Evolutionary conservation across 805 yeast species (phyloP).

Genomic region (Wickerhamomyces subpelliculosus): DNA sequence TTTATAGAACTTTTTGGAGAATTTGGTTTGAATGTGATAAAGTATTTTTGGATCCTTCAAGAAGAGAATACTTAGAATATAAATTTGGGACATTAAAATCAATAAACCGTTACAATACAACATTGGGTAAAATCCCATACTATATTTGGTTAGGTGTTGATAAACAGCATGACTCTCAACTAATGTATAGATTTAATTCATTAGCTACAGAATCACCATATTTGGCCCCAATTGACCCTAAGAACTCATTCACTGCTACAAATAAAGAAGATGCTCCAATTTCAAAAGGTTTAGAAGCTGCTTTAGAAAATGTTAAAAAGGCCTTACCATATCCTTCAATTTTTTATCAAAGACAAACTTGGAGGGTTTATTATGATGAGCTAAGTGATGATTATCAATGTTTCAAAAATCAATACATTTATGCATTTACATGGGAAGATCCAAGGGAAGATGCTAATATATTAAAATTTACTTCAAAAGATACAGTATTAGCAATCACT

Average conservation of each 20-base stretch:
- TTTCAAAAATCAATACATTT: constrained; percentile 73
- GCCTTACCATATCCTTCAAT: constrained; percentile 74
- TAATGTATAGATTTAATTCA: constrained; percentile 51
- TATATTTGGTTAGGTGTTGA: constrained; percentile 79
- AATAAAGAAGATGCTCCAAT: constrained; percentile 26
- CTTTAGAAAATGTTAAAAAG: constrained; percentile 50
- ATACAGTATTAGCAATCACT: constrained; percentile 75
- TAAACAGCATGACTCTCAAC: constrained; percentile 43
- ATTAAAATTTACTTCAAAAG: constrained; percentile 51
- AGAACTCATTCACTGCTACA: constrained; percentile 9
- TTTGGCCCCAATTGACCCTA: constrained; percentile 47
- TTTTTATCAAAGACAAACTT: constrained; percentile 69
- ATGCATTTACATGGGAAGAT: constrained; percentile 90
- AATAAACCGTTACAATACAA: constrained; percentile 55
- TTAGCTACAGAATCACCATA: constrained; percentile 80
- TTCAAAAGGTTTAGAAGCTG: constrained; percentile 76
- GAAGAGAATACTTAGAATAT: constrained; percentile 80
- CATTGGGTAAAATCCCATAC: constrained; percentile 71
- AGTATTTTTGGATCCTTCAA: constrained; percentile 70
- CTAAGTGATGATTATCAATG: constrained; percentile 59
- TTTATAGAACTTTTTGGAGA: constrained; percentile 76
- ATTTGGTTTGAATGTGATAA: constrained; percentile 83
- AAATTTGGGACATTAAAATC: constrained; percentile 77
- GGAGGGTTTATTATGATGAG: constrained; percentile 79
- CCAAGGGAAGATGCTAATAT: constrained; percentile 74